phyloP scores from a whole-genome alignment of 2,329 filamentous ascomycete species.

The Talaromyces sp. region DNA sequence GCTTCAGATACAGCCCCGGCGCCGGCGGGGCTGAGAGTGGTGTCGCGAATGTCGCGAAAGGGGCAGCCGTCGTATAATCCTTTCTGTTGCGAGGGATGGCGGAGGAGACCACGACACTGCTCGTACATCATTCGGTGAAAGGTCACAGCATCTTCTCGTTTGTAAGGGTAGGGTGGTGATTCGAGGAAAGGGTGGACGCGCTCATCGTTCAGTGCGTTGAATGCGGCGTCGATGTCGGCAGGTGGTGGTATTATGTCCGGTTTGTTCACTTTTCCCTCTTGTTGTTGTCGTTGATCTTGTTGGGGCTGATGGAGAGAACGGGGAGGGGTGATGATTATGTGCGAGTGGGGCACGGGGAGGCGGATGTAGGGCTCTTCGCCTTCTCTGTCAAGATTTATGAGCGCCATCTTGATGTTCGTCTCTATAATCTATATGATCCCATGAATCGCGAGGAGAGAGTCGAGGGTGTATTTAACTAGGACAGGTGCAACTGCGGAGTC shows the following conservation, averaged over 20 bases:
- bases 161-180: slow-evolving; percentile 28
- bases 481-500: not conserved
- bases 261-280: not conserved
- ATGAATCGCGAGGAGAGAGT: not conserved
- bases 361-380: slow-evolving; percentile 24
- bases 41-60: slow-evolving; percentile 24
- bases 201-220: slow-evolving; percentile 27
- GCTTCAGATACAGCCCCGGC: slow-evolving; percentile 3
- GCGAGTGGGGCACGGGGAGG: slow-evolving; percentile 23
- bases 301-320: slow-evolving; percentile 11
- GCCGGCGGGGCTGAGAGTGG: not conserved
- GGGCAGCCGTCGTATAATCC: slow-evolving; percentile 23
- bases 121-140: slow-evolving; percentile 15
- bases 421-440: too few relatives aligned
- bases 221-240: slow-evolving; percentile 18
- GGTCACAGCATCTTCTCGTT: slow-evolving; percentile 20
- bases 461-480: not conserved
- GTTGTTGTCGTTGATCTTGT: not conserved
- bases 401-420: slow-evolving; percentile 20
- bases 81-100: not conserved
- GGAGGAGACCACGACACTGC: slow-evolving; percentile 8
- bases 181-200: slow-evolving; percentile 24
- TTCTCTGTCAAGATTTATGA: slow-evolving; percentile 18
- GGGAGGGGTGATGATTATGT: slow-evolving; percentile 29
- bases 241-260: not conserved